phyloP scores from a whole-genome alignment of 2,329 filamentous ascomycete genomes.

The Myriangium duriaei region DNA sequence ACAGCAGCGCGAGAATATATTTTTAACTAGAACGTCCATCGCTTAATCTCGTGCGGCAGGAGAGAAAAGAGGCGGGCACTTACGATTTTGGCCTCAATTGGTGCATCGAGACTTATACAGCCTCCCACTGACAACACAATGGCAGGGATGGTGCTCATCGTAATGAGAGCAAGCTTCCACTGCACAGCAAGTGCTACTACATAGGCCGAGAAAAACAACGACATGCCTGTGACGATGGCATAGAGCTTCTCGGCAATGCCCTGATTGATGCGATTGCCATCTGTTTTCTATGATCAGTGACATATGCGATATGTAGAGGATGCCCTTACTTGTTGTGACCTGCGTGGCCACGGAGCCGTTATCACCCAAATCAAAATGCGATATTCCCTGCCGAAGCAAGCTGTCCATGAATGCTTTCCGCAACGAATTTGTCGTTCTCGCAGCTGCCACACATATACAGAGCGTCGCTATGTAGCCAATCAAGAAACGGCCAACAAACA shows the following conservation, averaged over 20 bases:
- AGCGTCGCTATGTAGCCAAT: conserved; percentile 44
- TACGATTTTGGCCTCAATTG: conserved; percentile 26
- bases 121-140: conserved; percentile 24
- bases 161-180: conserved; percentile 35
- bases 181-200: conserved; percentile 29
- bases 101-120: conserved; percentile 24
- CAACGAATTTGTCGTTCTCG: conserved; percentile 37
- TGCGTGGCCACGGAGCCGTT: conserved; percentile 49
- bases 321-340: conserved; percentile 40
- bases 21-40: conserved; percentile 11
- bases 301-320: neutral
- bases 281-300: conserved; percentile 14
- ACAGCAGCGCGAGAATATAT: conserved; percentile 34
- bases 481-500: conserved; percentile 55
- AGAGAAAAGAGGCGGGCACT: neutral
- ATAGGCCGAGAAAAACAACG: conserved; percentile 29
- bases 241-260: conserved; percentile 30
- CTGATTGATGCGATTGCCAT: conserved; percentile 26
- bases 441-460: conserved; percentile 37
- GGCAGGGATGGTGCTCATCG: conserved; percentile 35
- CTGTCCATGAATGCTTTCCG: conserved; percentile 51
- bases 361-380: conserved; percentile 49
- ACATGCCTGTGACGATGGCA: conserved; percentile 22
- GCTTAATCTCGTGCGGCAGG: neutral
- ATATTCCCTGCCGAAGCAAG: conserved; percentile 53